Base-by-base conservation (phyloP, 2,329 filamentous ascomycete species). In the Ceratocystiopsis minuta region DNA sequence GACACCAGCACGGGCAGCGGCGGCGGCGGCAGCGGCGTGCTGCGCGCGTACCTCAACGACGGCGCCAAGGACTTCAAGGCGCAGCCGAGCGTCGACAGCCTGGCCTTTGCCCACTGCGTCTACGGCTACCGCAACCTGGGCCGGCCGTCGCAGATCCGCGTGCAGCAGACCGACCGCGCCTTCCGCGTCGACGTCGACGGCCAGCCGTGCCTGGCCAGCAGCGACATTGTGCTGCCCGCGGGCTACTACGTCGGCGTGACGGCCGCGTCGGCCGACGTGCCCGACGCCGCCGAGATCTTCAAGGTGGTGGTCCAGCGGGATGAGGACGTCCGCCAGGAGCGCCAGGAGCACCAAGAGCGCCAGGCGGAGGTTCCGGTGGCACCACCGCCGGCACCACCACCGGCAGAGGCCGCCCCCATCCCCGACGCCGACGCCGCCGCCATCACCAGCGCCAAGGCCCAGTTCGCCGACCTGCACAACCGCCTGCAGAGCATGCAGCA, bases 21-120 rank as follows among this genome's bases (percentile, higher is more conserved):
- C 43, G 80, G 84, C 37, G 61, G 63, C 3, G 33, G 20, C 15
- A 77, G 76, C 40, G 90, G 90, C 50, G 86, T 80, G 60, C 68
- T 98, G 49, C 74, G 90, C 45, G 90, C 82, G 16, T 98, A 96
- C 65, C 64, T 98, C 50, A 98, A 96, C 62, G 90, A 96, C 58
- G 88, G 87, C 39, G 73, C 66, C 34, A 77, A 72, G 50, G 83
- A 93, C 58, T 95, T 79, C 66, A 78, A 76, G 54, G 67, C 69
- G 43, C 80, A 87, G 51, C 79, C 87, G 51, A 79, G 74, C 52
- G 75, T 94, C 15, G 87, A 95, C 60, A 77, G 73, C 51, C 69
- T 95, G 41, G 82, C 88, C 15, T 98, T 98, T 57, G 90, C 86
- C 14, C 85, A 94, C 61, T 98, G 90, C 66, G 73, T 79, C 53